Conservation (phyloP, 169 alveolate genomes). For the Plasmodium blacklocki region DNA sequence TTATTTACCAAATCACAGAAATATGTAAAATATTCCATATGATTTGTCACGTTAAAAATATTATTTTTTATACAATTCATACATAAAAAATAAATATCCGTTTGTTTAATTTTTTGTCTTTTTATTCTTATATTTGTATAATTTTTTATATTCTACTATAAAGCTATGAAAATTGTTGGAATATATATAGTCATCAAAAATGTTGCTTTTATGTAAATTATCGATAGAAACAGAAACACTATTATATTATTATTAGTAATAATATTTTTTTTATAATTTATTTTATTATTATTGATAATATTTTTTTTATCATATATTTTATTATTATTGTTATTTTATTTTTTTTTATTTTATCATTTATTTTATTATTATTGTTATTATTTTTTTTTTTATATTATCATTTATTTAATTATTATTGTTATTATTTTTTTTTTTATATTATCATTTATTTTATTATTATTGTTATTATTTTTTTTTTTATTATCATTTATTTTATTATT, state of each 20-base stretch:
- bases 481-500: too few relatives aligned
- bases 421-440: neutral
- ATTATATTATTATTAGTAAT: neutral
- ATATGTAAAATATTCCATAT: slow-evolving; percentile 17
- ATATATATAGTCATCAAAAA: neutral
- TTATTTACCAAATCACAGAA: slow-evolving; percentile 22
- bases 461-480: neutral
- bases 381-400: neutral
- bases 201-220: neutral
- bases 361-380: neutral
- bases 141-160: slow-evolving; percentile 16
- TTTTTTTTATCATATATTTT: neutral
- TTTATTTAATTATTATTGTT: neutral
- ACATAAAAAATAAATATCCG: slow-evolving; percentile 51
- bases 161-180: slow-evolving; percentile 5
- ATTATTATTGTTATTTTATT: neutral
- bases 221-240: neutral
- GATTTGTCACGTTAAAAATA: slow-evolving; percentile 10
- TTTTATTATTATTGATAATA: neutral
- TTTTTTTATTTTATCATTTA: neutral
- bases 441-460: neutral
- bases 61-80: slow-evolving; percentile 30
- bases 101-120: slow-evolving; percentile 67
- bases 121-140: slow-evolving; percentile 34
- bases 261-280: neutral